Percentiles rank a stretch among this genome's conserved stretches.
These are phyloP conservation scores for Cornus kousa DNA, from an alignment of 148 eudicot genomes.

Conservation along the genomic window DNA sequence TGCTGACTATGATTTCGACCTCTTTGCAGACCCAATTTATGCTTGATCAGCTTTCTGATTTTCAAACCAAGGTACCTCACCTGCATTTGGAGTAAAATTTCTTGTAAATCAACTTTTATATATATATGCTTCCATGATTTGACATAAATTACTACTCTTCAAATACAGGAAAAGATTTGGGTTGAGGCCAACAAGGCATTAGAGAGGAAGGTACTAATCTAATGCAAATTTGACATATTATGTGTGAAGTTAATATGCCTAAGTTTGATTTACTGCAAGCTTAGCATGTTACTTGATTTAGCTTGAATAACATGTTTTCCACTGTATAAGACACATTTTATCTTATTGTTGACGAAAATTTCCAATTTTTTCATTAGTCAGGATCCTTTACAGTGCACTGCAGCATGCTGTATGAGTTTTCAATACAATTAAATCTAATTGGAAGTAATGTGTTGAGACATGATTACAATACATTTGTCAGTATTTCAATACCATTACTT, in stretches of 20 bases:
- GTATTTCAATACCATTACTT: too few relatives aligned
- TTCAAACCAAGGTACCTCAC: constrained; percentile 42
- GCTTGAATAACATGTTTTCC: too few relatives aligned
- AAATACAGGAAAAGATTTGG: constrained; percentile 42
- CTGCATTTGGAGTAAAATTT: not conserved
- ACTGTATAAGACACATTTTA: too few relatives aligned
- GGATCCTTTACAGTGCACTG: too few relatives aligned
- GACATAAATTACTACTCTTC: not conserved
- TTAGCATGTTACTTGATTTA: too few relatives aligned
- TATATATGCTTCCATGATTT: not conserved
- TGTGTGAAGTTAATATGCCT: not conserved
- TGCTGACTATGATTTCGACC: constrained; percentile 1
- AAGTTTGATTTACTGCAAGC: too few relatives aligned
- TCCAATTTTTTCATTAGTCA: too few relatives aligned
- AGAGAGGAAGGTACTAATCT: constrained; percentile 38
- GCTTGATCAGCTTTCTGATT: constrained; percentile 63
- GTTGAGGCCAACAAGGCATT: constrained; percentile 48
- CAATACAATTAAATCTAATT: too few relatives aligned
- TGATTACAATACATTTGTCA: too few relatives aligned
- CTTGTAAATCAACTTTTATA: not conserved
- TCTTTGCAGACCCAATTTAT: constrained; percentile 49
- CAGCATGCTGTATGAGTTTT: too few relatives aligned
- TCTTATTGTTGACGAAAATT: too few relatives aligned
- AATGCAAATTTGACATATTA: not conserved
- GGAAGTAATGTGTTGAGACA: too few relatives aligned